Base-by-base conservation (phyloP, 192 early-diverging fungal genomes). In the Gryganskiella cystojenkinii region DNA sequence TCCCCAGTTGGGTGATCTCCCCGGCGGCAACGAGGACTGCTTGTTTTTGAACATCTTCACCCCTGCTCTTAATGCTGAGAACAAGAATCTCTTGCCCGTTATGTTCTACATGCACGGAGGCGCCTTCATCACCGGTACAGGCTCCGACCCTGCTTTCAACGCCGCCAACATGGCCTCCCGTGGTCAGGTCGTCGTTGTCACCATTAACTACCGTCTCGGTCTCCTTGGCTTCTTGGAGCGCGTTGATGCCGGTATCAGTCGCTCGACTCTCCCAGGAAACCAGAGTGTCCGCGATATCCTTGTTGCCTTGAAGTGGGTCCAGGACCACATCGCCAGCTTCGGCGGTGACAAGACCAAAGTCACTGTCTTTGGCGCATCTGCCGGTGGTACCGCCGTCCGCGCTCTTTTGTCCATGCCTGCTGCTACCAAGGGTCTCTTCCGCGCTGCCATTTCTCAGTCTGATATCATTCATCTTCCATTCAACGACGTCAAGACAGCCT, bases 21-120 rank as follows among this genome's bases (percentile, higher is more conserved):
- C 69, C 20, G 70, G 64, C 8, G 79, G 70, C 17, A 53, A 74
- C 3, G 79, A 80, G 52, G 79, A 80, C 50, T 80, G 79, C 42
- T 53, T 80, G 58, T 80, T 72, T 60, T 24, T 80, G 49, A 80
- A 80, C 46, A 71, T 80, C 27, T 80, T 72, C 49, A 74, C 79
- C 17, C 67, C 67, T 19, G 45, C 44, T 25, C 46, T 80, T 37
- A 76, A 68, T 31, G 73, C 73, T 24, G 53, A 62, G 11, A 40
- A 54, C 14, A 61, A 51, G 20, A 43, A 37, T 47, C 30, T 67
- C 8, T 50, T 71, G 33, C 79, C 79, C 44, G 79, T 80, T 40
- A 72, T 76, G 72, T 76, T 76, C 65, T 76, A 76, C n/a, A n/a
- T n/a, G n/a, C n/a, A n/a, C n/a, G n/a, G n/a, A n/a, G n/a, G n/a